These are phyloP conservation scores for Nannochloris sp. DNA, from an alignment of 139 green algal species.

Conservation along the genomic window DNA sequence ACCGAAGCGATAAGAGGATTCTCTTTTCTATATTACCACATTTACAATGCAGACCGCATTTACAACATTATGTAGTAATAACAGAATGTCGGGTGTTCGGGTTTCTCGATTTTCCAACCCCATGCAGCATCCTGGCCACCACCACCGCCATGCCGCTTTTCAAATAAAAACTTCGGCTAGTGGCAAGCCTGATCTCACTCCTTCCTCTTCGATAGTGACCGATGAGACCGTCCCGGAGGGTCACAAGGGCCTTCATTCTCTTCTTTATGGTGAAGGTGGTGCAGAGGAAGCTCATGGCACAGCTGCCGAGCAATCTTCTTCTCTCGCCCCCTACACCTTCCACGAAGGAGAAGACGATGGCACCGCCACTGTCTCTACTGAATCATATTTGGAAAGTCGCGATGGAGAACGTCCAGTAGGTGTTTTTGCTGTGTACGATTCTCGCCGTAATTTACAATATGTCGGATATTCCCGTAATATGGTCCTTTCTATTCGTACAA, in stretches of 20 bases:
- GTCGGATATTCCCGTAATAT: slow-evolving; percentile 80
- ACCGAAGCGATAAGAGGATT: too few species aligned
- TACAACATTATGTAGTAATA: too few species aligned
- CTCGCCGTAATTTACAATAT: slow-evolving; percentile 59
- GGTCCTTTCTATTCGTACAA: slow-evolving; percentile 51
- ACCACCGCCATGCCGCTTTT: too few species aligned
- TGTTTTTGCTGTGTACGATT: slow-evolving; percentile 81
- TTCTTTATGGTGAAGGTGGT: slow-evolving; percentile 72
- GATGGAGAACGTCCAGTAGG: slow-evolving; percentile 54
- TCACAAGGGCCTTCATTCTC: slow-evolving; percentile 67
- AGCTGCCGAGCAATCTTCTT: neutral
- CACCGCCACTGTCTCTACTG: slow-evolving; percentile 41
- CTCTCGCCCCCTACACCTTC: neutral
- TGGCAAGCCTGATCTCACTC: too few species aligned
- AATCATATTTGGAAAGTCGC: slow-evolving; percentile 42
- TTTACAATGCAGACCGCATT: too few species aligned
- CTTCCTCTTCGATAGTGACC: slow-evolving; percentile 25
- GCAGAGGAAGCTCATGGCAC: slow-evolving; percentile 33
- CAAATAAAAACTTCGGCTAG: too few species aligned
- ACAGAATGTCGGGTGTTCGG: too few species aligned
- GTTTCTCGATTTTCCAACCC: too few species aligned
- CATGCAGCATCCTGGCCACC: too few species aligned
- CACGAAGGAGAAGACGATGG: slow-evolving; percentile 75
- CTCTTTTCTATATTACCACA: too few species aligned
- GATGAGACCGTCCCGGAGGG: slow-evolving; percentile 73